Evolutionary conservation across 1,284 basidiomycete species (phyloP).

Genomic region (Schizopora paradoxa): DNA sequence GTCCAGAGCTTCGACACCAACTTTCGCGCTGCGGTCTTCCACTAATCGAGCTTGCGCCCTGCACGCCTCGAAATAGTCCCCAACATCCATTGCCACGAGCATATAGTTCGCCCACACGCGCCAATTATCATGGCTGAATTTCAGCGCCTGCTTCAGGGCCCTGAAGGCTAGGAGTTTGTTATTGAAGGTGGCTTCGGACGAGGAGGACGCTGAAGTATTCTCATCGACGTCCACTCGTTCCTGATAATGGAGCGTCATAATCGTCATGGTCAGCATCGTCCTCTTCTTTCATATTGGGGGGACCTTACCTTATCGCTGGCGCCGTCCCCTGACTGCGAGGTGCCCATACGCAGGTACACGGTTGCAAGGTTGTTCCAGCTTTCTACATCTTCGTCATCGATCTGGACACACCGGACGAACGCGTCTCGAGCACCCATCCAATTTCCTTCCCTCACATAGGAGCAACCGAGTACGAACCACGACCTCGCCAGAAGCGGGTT

Average conservation of each 20-base stretch:
- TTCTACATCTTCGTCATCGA: conserved; percentile 96
- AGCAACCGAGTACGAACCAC: conserved; percentile 97
- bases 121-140: conserved; percentile 87
- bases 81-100: conserved; percentile 90
- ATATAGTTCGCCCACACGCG: conserved; percentile 99
- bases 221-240: neutral
- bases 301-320: too few species aligned
- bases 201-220: neutral
- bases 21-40: conserved; percentile 69
- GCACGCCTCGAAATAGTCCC: conserved; percentile 84
- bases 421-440: conserved; percentile 84
- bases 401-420: conserved; percentile 80
- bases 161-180: conserved; percentile 89
- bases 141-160: conserved; percentile 89
- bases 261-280: conserved; percentile 24
- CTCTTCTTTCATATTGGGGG: conserved; percentile 10
- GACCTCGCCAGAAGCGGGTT: conserved; percentile 84
- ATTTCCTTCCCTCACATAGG: conserved; percentile 72
- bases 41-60: conserved; percentile 81
- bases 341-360: conserved; percentile 82
- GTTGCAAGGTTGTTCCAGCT: conserved; percentile 98
- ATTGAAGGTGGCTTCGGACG: conserved; percentile 39
- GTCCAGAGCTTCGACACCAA: conserved; percentile 65
- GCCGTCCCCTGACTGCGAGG: too few species aligned
- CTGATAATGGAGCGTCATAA: conserved; percentile 24